Conservation (phyloP, 2,329 filamentous ascomycete genomes). For the Botryotinia calthae region DNA sequence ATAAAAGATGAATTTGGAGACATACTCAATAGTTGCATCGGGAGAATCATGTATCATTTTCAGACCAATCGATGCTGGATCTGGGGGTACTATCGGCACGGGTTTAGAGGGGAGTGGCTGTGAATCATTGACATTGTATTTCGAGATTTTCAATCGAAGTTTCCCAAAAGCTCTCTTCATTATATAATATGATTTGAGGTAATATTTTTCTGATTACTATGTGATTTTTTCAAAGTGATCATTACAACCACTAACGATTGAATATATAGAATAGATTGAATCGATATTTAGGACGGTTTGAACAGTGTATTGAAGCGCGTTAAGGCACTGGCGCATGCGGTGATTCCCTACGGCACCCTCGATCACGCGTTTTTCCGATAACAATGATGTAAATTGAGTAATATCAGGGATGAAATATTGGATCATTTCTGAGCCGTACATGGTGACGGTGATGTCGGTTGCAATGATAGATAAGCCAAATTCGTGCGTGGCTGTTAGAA, state of each 20-base stretch:
- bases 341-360: background rate
- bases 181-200: background rate
- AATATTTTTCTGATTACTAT: background rate
- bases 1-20: background rate
- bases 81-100: background rate
- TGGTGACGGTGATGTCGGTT: background rate
- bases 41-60: background rate
- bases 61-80: background rate
- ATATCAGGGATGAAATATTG: background rate
- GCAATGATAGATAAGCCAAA: background rate
- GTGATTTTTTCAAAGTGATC: background rate
- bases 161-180: slow-evolving; percentile 4
- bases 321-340: background rate
- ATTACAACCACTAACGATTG: background rate
- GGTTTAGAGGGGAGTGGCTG: background rate
- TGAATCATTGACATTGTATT: background rate
- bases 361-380: background rate
- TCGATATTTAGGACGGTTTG: background rate
- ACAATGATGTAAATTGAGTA: background rate
- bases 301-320: background rate
- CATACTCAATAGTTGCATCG: slow-evolving; percentile 16
- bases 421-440: background rate
- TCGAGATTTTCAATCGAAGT: background rate
- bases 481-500: background rate
- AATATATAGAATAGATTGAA: background rate